Conservation (phyloP, 495 filamentous ascomycete genomes). For the Cenococcum geophilum region DNA sequence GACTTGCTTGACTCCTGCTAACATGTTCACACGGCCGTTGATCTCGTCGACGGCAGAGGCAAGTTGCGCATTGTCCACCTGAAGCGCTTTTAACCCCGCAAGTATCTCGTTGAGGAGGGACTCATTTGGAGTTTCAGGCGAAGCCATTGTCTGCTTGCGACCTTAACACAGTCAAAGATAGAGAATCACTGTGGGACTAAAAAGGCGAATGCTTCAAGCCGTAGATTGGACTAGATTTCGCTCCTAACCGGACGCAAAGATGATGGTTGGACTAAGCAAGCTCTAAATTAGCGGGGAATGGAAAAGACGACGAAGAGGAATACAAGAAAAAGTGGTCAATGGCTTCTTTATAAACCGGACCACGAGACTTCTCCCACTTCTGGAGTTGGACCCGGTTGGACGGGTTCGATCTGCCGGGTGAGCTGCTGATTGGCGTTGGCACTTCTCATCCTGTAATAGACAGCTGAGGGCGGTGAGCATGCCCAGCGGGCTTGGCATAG, state of each 20-base stretch:
- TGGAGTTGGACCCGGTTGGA: neutral
- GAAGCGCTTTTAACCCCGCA: constrained; percentile 46
- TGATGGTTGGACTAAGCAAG: no score
- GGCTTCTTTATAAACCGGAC: neutral
- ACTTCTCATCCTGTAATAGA: no score
- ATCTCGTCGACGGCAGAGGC: constrained; percentile 58
- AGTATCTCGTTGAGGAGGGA: constrained; percentile 49
- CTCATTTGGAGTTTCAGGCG: constrained; percentile 20
- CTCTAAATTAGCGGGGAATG: no score
- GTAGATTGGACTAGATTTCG: constrained; percentile 5
- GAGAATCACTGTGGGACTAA: constrained; percentile 7
- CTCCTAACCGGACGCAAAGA: constrained; percentile 5
- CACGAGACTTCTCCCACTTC: neutral
- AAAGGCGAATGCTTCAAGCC: constrained; percentile 1
- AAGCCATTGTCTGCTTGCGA: constrained; percentile 19
- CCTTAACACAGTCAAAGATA: constrained; percentile 11
- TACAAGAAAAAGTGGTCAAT: neutral
- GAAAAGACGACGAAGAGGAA: neutral
- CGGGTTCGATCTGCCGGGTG: neutral
- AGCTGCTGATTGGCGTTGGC: neutral
- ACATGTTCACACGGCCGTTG: constrained; percentile 57
- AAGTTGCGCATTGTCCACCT: constrained; percentile 53
- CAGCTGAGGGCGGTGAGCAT: neutral
- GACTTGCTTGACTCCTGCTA: constrained; percentile 52
- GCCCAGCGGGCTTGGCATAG: neutral